phyloP scores from a whole-genome alignment of 2,329 filamentous ascomycete genomes.

The Emydomyces testavorans region DNA sequence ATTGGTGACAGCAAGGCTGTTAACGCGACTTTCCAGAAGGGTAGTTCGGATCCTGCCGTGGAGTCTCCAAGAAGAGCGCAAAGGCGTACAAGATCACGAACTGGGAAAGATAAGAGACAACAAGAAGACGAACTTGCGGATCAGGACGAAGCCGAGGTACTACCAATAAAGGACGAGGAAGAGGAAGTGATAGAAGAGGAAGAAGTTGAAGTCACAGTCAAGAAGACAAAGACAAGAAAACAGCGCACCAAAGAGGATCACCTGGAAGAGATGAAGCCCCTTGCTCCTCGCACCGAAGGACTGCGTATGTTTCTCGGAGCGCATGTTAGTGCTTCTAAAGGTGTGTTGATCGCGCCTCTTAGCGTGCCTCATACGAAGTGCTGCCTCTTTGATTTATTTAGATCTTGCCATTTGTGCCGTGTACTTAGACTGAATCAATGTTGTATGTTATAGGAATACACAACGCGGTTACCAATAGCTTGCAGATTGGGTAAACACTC shows the following conservation, averaged over 20 bases:
- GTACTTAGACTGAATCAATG: not conserved
- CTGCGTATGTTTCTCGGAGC: constrained; percentile 81
- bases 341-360: constrained; percentile 35
- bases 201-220: constrained; percentile 17
- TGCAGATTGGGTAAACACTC: constrained; percentile 53
- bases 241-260: constrained; percentile 37
- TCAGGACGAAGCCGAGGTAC: not conserved
- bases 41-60: too few species aligned
- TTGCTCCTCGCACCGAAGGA: constrained; percentile 53
- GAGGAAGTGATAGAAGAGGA: constrained; percentile 17
- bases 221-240: constrained; percentile 29
- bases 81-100: not conserved
- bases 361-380: not conserved
- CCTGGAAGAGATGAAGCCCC: constrained; percentile 6
- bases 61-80: too few species aligned
- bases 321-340: constrained; percentile 82
- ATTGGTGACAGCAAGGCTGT: not conserved
- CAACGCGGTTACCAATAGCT: constrained; percentile 67
- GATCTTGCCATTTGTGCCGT: not conserved
- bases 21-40: not conserved
- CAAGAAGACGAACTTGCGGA: not conserved
- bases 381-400: not conserved
- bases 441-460: constrained; percentile 56
- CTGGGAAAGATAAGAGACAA: not conserved
- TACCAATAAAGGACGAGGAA: constrained; percentile 8